phyloP scores from a whole-genome alignment of 108 stramenopile genomes.

The Cyclotella kingstonii region DNA sequence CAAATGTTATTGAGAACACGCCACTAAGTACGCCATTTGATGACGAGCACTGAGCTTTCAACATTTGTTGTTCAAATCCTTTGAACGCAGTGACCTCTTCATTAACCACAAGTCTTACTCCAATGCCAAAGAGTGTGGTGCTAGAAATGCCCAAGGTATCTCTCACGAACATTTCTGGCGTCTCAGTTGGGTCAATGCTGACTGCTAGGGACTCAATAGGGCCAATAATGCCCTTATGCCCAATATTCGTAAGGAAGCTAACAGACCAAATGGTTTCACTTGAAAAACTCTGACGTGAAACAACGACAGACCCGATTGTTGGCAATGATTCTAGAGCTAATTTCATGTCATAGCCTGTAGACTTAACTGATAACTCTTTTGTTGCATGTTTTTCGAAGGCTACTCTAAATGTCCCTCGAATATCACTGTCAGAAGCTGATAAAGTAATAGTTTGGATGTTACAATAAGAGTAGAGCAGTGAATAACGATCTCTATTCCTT shows the following conservation, averaged over 20 bases:
- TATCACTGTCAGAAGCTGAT: conserved; percentile 27
- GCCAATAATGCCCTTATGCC: conserved; percentile 19
- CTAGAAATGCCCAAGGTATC: conserved; percentile 8
- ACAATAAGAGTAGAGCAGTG: conserved; percentile 29
- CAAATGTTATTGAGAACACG: conserved; percentile 54
- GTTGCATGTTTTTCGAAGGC: conserved; percentile 49
- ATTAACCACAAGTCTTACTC: conserved; percentile 20
- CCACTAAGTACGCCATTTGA: conserved; percentile 36
- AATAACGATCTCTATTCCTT: conserved; percentile 1
- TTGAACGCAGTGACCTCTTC: conserved; percentile 36
- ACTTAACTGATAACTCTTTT: conserved; percentile 34
- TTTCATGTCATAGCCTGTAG: conserved; percentile 50
- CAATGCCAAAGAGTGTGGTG: conserved; percentile 23
- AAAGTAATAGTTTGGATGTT: conserved; percentile 51
- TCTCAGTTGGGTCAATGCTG: conserved; percentile 23
- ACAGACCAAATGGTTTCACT: conserved; percentile 41
- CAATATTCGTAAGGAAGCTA: conserved; percentile 36
- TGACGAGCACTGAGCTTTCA: conserved; percentile 20
- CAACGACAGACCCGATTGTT: conserved; percentile 43
- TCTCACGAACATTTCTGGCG: conserved; percentile 16
- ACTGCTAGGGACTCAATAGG: conserved; percentile 29
- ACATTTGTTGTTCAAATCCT: conserved; percentile 44
- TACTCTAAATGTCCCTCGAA: conserved; percentile 57
- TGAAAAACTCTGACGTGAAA: conserved; percentile 13
- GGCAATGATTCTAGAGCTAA: conserved; percentile 52